These are phyloP conservation scores for Albatrellus ellisii DNA, from an alignment of 768 basidiomycete species.

Conservation along the genomic window DNA sequence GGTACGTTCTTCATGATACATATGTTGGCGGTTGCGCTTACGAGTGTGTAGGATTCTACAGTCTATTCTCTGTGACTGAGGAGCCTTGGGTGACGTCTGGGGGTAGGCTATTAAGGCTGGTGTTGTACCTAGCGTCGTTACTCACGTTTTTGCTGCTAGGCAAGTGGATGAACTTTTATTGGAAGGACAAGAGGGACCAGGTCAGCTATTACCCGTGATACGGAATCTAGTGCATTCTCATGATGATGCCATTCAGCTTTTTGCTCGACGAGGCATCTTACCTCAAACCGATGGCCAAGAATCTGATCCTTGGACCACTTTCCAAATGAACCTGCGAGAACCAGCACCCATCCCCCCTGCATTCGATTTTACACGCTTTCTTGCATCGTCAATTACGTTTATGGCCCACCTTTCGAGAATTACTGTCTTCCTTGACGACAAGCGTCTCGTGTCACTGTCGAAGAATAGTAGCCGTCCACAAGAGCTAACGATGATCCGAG, in stretches of 20 bases:
- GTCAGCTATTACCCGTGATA: slow-evolving; percentile 21
- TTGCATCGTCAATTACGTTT: slow-evolving; percentile 87
- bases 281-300: slow-evolving; percentile 24
- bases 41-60: slow-evolving; percentile 46
- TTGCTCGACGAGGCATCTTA: slow-evolving; percentile 66
- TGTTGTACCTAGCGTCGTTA: slow-evolving; percentile 13
- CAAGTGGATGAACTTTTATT: slow-evolving; percentile 93
- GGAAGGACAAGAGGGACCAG: slow-evolving; percentile 90
- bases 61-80: slow-evolving; percentile 72
- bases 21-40: neutral
- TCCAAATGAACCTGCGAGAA: slow-evolving; percentile 82
- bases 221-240: too few species aligned
- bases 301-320: slow-evolving; percentile 61
- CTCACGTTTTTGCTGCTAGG: slow-evolving; percentile 30
- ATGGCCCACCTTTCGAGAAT: slow-evolving; percentile 71
- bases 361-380: slow-evolving; percentile 82
- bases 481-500: slow-evolving; percentile 37
- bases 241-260: slow-evolving; percentile 47
- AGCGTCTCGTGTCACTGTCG: slow-evolving; percentile 49
- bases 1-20: slow-evolving; percentile 25
- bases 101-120: slow-evolving; percentile 33
- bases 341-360: slow-evolving; percentile 65
- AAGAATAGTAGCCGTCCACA: slow-evolving; percentile 47
- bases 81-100: slow-evolving; percentile 76
- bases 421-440: slow-evolving; percentile 72